phyloP scores from a whole-genome alignment of 441 rosid genomes.

The Bruguiera hainesii region DNA sequence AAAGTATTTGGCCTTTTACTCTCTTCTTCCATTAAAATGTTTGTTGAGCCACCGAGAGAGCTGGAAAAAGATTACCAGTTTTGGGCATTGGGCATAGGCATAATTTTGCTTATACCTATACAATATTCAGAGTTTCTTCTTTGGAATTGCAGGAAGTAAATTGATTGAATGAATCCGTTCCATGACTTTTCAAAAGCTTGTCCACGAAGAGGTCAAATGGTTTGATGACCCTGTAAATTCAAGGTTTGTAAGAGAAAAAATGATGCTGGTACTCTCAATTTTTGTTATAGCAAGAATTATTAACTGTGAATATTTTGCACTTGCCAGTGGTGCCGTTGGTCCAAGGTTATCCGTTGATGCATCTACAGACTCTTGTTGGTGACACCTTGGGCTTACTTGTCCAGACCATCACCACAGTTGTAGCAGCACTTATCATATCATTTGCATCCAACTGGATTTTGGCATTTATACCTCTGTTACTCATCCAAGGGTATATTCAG shows the following conservation, averaged over 20 bases:
- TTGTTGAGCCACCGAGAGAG: slow-evolving; percentile 36
- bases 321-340: slow-evolving; percentile 58
- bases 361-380: slow-evolving; percentile 50
- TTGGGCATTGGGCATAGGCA: slow-evolving; percentile 46
- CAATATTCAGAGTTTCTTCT: slow-evolving; percentile 45
- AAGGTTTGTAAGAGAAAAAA: slow-evolving; percentile 30
- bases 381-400: slow-evolving; percentile 54
- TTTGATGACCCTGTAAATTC: slow-evolving; percentile 51
- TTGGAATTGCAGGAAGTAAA: slow-evolving; percentile 48
- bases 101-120: slow-evolving; percentile 21
- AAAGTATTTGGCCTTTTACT: slow-evolving; percentile 57
- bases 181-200: slow-evolving; percentile 46
- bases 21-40: slow-evolving; percentile 54
- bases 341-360: slow-evolving; percentile 72
- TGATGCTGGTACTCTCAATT: slow-evolving; percentile 14
- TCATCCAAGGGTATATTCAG: slow-evolving; percentile 48
- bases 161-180: slow-evolving; percentile 42
- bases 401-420: slow-evolving; percentile 47
- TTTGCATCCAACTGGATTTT: slow-evolving; percentile 61
- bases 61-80: slow-evolving; percentile 39
- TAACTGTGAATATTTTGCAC: background rate
- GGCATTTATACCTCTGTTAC: slow-evolving; percentile 51
- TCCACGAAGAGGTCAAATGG: slow-evolving; percentile 56
- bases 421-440: slow-evolving; percentile 56
- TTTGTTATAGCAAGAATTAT: background rate